Conservation (phyloP, 371 early-diverging fungal genomes). For the Apophysomyces ossiformis region DNA sequence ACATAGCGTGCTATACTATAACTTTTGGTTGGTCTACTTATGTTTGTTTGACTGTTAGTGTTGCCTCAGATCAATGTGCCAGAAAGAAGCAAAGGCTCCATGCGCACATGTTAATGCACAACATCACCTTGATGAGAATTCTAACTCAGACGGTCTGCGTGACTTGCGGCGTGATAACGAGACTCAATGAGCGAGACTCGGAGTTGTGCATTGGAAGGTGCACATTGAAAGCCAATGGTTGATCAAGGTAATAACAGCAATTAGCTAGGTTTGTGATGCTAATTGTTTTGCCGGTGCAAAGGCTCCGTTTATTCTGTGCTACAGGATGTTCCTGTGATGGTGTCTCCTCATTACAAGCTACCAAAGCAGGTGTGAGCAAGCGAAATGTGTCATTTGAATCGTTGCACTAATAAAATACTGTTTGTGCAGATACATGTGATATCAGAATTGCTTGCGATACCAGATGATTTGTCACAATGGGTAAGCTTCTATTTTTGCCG, state of each 20-base stretch:
- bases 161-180: too few species aligned
- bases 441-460: conserved; percentile 39
- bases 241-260: conserved; percentile 5
- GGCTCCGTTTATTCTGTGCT: conserved; percentile 55
- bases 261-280: not conserved
- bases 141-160: too few species aligned
- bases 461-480: conserved; percentile 39
- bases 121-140: too few species aligned
- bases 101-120: too few species aligned
- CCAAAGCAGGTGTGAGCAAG: conserved; percentile 47
- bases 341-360: conserved; percentile 52
- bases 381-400: not conserved
- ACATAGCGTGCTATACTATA: too few species aligned
- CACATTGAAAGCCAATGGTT: conserved; percentile 1
- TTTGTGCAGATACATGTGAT: conserved; percentile 32
- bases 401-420: not conserved
- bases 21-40: too few species aligned
- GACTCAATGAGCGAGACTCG: not conserved
- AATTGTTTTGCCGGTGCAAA: conserved; percentile 6
- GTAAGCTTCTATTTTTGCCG: conserved; percentile 22
- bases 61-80: too few species aligned
- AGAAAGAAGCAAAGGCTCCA: too few species aligned
- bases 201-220: conserved; percentile 9
- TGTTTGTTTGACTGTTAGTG: too few species aligned
- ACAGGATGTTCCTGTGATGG: conserved; percentile 58